Evolutionary conservation across 2,329 filamentous ascomycete genomes (phyloP), one percentile per base, ranked within the genome.

Genomic region (Fusarium sp.): DNA sequence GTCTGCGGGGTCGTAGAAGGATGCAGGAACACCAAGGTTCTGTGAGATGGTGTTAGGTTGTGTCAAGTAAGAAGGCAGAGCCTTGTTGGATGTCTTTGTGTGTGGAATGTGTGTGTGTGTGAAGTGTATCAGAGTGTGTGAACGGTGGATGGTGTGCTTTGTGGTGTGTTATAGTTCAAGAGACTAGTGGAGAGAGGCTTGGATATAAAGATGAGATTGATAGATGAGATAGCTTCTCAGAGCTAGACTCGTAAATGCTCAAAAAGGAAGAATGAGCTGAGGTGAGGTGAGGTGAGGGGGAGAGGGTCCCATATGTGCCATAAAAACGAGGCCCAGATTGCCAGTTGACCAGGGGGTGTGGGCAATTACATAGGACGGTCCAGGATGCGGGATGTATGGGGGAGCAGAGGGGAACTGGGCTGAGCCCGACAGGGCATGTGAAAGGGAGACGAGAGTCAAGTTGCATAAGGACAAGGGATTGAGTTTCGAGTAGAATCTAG

Each of bases 1-100:
- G 62, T 75, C 73, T 52, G 73, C 68, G 58, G 73, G 73, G 64
- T 75, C 73, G 73, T 75, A 75, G 58, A 75, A 74, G 30, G 71
- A 73, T 54, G 63, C 40, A 58, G 71, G 61, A 54, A 73, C 57
- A 60, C 62, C 64, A 30, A 75, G 55, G 37, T 70, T 65, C 73
- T 75, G 44, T 56, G 46, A 11, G 62, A 50, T 43, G 46, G n/a
- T 63, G 73, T 75, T 67, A 75, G 73, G 56, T 16, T 30, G 41
- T 53, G 36, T 61, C 56, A 54, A 58, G 60, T 16, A 50, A 50
- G 39, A n/a, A 62, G 41, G 41, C 39, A 34, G 44, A 37, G 41
- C 10, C 13, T 43, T 40, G 27, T 60, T 27, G 12, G 15, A 23
- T 30, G 44, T 28, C 34, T 48, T 23, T 54, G 46, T 50, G 36